A percentile compares a stretch with the other conserved stretches of the same genome.
phyloP scores from a whole-genome alignment of 305 asterid genomes.

The Ajuga reptans region DNA sequence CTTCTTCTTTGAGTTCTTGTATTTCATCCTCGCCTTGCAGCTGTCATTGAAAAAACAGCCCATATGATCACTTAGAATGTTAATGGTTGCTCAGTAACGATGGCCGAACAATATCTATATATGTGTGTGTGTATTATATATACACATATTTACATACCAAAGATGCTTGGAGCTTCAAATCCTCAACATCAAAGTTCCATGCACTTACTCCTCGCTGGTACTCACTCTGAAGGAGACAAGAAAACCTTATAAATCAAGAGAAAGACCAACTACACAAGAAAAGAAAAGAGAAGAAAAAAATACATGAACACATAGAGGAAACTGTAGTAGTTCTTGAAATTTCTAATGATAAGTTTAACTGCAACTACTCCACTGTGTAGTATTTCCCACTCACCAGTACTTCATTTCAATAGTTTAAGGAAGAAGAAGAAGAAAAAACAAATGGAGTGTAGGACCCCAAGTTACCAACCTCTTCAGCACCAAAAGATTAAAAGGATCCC shows the following conservation, averaged over 20 bases:
- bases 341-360: constrained; percentile 7
- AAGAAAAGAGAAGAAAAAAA: neutral
- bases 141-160: constrained; percentile 40
- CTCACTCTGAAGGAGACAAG: constrained; percentile 63
- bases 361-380: neutral
- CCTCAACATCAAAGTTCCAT: constrained; percentile 97
- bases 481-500: neutral
- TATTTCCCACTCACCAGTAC: constrained; percentile 13
- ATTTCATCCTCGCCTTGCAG: constrained; percentile 74
- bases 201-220: constrained; percentile 99
- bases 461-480: neutral
- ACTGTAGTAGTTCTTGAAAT: neutral
- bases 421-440: neutral
- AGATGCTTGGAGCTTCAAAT: constrained; percentile 86
- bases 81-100: constrained; percentile 8
- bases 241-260: constrained; percentile 13
- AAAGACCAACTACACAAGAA: neutral
- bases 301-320: neutral
- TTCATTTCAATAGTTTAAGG: neutral
- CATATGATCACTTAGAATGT: constrained; percentile 19
- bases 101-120: neutral
- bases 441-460: neutral
- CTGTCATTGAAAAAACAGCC: constrained; percentile 40
- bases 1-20: constrained; percentile 65
- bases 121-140: too few species aligned